These are phyloP conservation scores for Tolypocladium nubicola DNA, from an alignment of 2,329 filamentous ascomycete species.

Conservation along the genomic window DNA sequence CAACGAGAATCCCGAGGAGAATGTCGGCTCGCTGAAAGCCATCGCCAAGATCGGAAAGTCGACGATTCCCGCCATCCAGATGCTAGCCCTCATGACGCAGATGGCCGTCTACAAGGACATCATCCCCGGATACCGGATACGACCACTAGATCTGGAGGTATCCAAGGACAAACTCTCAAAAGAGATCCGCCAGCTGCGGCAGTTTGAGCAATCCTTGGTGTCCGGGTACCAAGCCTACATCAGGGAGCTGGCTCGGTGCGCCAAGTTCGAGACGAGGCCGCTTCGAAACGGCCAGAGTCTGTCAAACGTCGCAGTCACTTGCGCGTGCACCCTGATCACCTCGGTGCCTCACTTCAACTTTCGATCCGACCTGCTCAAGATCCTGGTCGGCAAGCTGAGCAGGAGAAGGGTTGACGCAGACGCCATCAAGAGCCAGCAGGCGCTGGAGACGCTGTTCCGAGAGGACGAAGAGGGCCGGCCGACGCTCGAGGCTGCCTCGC, in stretches of 20 bases:
- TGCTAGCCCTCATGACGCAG: constrained; percentile 78
- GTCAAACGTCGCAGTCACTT: constrained; percentile 69
- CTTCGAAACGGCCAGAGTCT: constrained; percentile 37
- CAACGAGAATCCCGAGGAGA: constrained; percentile 89
- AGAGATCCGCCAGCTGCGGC: constrained; percentile 71
- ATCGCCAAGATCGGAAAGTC: constrained; percentile 65
- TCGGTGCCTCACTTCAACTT: constrained; percentile 97
- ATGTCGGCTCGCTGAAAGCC: constrained; percentile 67
- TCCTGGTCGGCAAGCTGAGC: constrained; percentile 76
- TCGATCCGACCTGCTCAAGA: constrained; percentile 74
- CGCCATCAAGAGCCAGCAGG: constrained; percentile 65
- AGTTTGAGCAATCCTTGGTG: constrained; percentile 82
- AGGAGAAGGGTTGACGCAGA: constrained; percentile 60
- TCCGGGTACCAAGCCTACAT: constrained; percentile 79
- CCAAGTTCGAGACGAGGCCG: constrained; percentile 41
- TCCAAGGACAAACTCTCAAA: constrained; percentile 77
- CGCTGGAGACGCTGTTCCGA: constrained; percentile 70
- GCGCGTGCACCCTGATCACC: constrained; percentile 69
- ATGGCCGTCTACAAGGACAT: constrained; percentile 89
- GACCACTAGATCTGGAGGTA: constrained; percentile 65
- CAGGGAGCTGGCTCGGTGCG: constrained; percentile 58
- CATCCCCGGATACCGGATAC: constrained; percentile 92
- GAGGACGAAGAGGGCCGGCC: constrained; percentile 86
- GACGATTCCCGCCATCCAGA: constrained; percentile 63
- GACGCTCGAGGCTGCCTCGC: constrained; percentile 73